Base-by-base conservation (phyloP, 202 grass and related monocot species). In the Sporobolus alterniflorus region DNA sequence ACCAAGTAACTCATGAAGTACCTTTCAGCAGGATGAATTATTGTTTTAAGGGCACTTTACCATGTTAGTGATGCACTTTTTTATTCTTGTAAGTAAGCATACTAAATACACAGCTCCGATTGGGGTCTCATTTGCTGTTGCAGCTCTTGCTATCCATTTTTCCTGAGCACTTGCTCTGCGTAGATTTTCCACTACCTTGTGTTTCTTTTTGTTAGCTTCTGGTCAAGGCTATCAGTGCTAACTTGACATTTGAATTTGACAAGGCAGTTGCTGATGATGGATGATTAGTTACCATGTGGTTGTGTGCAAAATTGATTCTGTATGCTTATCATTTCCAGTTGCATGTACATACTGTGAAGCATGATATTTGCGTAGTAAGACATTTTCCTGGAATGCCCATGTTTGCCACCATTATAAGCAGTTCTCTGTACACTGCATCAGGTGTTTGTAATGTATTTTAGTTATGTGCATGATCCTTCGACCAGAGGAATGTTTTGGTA, bases 181-280 rank as follows among this genome's bases (percentile, higher is more conserved):
- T 12, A 42, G 31, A 74, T 34, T 77, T 82, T n/a, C 18, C 55
- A 36, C 8, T 73, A 73, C 40, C 20, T 14, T 33, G 18, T 82
- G 33, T 57, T 76, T 59, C 2, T 15, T 39, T 36, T 31, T 18
- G 9, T 21, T 60, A 47, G 6, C 1, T 80, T 80, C 48, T 86
- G 15, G 34, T 67, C 54, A 34, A 57, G 20, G 13, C 73, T 78
- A 32, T 26, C 4, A 31, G 67, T 41, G 22, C 18, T 16, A 26
- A 71, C 24, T 59, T 84, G 4, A 18, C 68, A 74, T 68, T 78
- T 74, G 39, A 74, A 74, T 68, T 78, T 74, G 39, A 74, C 28
- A 78, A 69, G 2, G 66, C 41, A 57, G 18, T 49, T 67, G 13
- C 28, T 73, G 11, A 46, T 59, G 52, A 5, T 77, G 43, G 22